Conservation (phyloP, 352 stramenopile species). For the Phytophthora cactorum region DNA sequence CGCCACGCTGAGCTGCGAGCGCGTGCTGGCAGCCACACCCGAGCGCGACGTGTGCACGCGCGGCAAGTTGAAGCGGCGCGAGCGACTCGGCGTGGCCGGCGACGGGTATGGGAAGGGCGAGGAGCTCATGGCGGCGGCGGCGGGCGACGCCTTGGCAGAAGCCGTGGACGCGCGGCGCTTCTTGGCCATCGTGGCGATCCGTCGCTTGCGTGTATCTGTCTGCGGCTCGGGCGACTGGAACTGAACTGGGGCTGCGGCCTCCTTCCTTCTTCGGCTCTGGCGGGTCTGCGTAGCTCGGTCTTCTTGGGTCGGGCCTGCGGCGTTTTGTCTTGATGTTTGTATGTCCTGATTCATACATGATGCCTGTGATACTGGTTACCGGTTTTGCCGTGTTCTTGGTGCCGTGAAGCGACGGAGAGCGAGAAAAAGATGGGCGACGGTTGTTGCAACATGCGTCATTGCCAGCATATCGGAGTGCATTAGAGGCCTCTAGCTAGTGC, state of each 20-base stretch:
- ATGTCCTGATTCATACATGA: conserved; percentile 15
- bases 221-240: conserved; percentile 18
- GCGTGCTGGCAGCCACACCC: conserved; percentile 39
- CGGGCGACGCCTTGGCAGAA: conserved; percentile 24
- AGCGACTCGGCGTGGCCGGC: conserved; percentile 20
- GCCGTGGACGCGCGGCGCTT: conserved; percentile 39
- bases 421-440: conserved; percentile 17
- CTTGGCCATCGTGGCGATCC: conserved; percentile 34
- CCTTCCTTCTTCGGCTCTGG: conserved; percentile 19
- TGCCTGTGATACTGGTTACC: conserved; percentile 18
- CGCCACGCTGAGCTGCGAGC: conserved; percentile 30
- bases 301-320: conserved; percentile 15
- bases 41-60: conserved; percentile 31
- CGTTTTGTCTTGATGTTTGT: conserved; percentile 35
- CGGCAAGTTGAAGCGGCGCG: conserved; percentile 22
- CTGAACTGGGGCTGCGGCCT: conserved; percentile 24
- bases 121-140: conserved; percentile 30
- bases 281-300: conserved; percentile 19
- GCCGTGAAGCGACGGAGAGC: conserved; percentile 17
- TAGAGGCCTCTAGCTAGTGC: neutral
- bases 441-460: neutral
- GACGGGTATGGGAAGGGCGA: conserved; percentile 38
- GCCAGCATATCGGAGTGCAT: neutral
- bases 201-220: conserved; percentile 8
- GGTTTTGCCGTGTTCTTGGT: conserved; percentile 16